Evolutionary conservation across 2,329 filamentous ascomycete genomes (phyloP).

Genomic region (Calonectria pseudoturangicola): DNA sequence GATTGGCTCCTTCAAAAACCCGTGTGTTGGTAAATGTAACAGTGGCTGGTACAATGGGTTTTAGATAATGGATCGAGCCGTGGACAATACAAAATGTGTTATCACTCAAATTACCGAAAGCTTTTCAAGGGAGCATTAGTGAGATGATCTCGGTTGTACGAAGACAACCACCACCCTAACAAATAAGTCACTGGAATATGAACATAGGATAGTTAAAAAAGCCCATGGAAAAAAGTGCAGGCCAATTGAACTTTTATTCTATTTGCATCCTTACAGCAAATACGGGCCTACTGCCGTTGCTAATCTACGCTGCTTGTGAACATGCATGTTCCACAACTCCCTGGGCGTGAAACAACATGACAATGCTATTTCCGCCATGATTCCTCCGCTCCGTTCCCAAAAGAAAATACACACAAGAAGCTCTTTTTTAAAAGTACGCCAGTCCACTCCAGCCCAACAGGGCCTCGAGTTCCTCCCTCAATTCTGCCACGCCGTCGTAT

Average conservation of each 20-base stretch:
- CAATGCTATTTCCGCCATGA: slow-evolving; percentile 2
- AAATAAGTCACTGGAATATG: too few species aligned
- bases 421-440: slow-evolving; percentile 67
- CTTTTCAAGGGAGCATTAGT: too few species aligned
- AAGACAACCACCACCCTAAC: background rate
- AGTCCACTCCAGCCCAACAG: slow-evolving; percentile 79
- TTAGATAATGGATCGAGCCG: too few species aligned
- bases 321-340: background rate
- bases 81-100: background rate
- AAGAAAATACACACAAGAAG: background rate
- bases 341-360: background rate
- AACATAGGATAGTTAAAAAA: too few species aligned
- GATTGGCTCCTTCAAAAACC: background rate
- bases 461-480: slow-evolving; percentile 81
- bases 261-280: slow-evolving; percentile 15
- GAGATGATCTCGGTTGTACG: too few species aligned
- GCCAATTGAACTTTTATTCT: slow-evolving; percentile 4
- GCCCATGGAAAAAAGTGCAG: background rate
- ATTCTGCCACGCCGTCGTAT: slow-evolving; percentile 76
- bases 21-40: background rate
- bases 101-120: background rate
- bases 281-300: background rate
- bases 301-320: background rate
- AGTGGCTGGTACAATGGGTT: background rate
- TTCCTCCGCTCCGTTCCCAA: background rate